Conservation (phyloP, 225 moss, liverwort and hornwort genomes). For the Lunularia cruciata region DNA sequence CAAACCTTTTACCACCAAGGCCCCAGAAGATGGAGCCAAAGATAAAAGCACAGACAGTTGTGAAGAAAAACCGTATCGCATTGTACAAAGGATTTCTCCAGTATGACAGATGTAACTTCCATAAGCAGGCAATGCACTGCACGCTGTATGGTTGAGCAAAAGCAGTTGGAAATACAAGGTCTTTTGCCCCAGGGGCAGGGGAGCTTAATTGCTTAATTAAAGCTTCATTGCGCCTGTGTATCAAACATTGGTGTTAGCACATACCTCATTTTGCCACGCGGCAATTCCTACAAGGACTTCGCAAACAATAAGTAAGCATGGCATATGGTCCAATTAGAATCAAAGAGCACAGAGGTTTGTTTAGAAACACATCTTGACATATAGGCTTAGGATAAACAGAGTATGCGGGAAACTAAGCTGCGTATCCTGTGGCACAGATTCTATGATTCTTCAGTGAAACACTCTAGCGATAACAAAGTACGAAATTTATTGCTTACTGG, state of each 20-base stretch:
- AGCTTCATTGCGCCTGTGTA: constrained; percentile 64
- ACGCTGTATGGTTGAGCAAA: constrained; percentile 66
- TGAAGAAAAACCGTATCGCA: constrained; percentile 86
- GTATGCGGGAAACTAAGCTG: too few relatives aligned
- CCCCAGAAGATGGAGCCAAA: constrained; percentile 93
- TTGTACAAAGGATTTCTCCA: constrained; percentile 97
- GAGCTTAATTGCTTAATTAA: constrained; percentile 60
- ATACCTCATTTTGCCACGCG: too few relatives aligned
- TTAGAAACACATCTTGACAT: too few relatives aligned
- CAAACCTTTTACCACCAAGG: constrained; percentile 72
- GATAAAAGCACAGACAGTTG: constrained; percentile 69
- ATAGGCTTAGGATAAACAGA: too few relatives aligned
- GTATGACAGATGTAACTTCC: constrained; percentile 83
- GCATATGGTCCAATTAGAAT: too few relatives aligned
- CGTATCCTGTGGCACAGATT: too few relatives aligned
- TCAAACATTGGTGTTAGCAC: neutral
- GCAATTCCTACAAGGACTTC: too few relatives aligned
- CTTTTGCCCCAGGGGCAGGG: constrained; percentile 61
- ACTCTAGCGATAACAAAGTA: neutral
- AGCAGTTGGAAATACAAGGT: constrained; percentile 62
- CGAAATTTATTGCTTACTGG: constrained; percentile 53
- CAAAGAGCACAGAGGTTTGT: too few relatives aligned
- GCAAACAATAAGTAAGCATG: too few relatives aligned
- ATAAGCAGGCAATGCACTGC: constrained; percentile 66
- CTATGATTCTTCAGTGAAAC: too few relatives aligned